A percentile compares a stretch with the other conserved stretches of the same genome.
phyloP scores from a whole-genome alignment of 169 alveolate genomes.

The Cytauxzoon felis region DNA sequence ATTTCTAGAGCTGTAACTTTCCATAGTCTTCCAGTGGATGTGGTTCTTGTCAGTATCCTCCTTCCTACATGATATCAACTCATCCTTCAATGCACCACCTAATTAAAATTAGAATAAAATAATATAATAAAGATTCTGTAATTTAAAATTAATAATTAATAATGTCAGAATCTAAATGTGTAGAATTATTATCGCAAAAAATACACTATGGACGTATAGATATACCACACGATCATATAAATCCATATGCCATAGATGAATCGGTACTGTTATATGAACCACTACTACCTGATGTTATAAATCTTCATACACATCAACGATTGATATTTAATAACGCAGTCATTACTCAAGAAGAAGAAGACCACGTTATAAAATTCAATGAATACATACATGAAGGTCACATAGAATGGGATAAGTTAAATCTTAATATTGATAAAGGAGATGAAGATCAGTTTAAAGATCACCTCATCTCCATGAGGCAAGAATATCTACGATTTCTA shows the following conservation, averaged over 20 bases:
- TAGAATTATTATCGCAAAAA: too few relatives aligned
- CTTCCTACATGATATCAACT: too few relatives aligned
- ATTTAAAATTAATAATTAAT: too few relatives aligned
- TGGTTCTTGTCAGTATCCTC: too few relatives aligned
- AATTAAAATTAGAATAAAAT: too few relatives aligned
- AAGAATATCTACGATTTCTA: constrained; percentile 58
- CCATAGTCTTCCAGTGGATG: too few relatives aligned
- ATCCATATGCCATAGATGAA: constrained; percentile 52
- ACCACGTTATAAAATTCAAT: constrained; percentile 51
- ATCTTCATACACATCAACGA: constrained; percentile 33
- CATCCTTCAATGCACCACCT: too few relatives aligned
- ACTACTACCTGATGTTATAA: constrained; percentile 36
- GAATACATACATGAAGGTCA: constrained; percentile 6
- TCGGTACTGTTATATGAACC: constrained; percentile 63
- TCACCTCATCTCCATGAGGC: constrained; percentile 46
- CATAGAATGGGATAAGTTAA: not conserved
- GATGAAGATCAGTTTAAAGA: constrained; percentile 31
- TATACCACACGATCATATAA: constrained; percentile 29
- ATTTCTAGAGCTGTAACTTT: too few relatives aligned
- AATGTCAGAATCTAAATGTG: too few relatives aligned
- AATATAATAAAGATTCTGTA: too few relatives aligned
- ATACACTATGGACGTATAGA: constrained; percentile 15
- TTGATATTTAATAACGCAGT: constrained; percentile 60
- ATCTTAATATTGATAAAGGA: constrained; percentile 9
- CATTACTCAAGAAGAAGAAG: constrained; percentile 57